phyloP scores from a whole-genome alignment of 352 stramenopile genomes.

The Phytophthora europaea region DNA sequence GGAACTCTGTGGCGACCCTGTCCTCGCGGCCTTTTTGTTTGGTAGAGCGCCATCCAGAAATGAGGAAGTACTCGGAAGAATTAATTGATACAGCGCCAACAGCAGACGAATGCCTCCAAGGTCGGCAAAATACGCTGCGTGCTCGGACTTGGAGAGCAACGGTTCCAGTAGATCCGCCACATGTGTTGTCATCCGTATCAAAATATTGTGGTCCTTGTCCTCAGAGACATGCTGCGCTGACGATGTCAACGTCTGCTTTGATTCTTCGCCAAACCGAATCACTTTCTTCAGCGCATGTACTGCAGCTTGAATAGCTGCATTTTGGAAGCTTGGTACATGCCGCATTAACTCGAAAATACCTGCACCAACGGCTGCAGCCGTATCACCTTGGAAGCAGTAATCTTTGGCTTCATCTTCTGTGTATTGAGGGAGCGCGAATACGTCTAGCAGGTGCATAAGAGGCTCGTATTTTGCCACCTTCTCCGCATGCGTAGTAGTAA shows the following conservation, averaged over 20 bases:
- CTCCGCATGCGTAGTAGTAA: constrained; percentile 94
- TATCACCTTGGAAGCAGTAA: constrained; percentile 93
- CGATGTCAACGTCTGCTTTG: constrained; percentile 15
- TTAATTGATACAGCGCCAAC: constrained; percentile 90
- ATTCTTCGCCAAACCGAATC: constrained; percentile 81
- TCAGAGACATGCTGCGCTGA: constrained; percentile 12
- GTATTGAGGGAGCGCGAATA: constrained; percentile 94
- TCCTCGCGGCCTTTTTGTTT: constrained; percentile 15
- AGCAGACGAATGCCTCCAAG: constrained; percentile 91
- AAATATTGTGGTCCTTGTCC: constrained; percentile 45
- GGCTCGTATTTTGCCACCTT: constrained; percentile 93
- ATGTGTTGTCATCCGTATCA: constrained; percentile 79
- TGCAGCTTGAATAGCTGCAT: constrained; percentile 87
- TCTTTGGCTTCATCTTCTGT: constrained; percentile 82
- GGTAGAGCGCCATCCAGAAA: constrained; percentile 78
- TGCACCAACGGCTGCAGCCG: constrained; percentile 93
- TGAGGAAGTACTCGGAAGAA: constrained; percentile 85
- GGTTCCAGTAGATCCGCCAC: constrained; percentile 95
- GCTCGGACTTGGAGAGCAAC: constrained; percentile 95
- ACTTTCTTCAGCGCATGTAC: constrained; percentile 93
- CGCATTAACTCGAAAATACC: constrained; percentile 98
- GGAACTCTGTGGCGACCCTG: constrained; percentile 24
- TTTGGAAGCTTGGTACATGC: constrained; percentile 92
- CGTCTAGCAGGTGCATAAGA: constrained; percentile 91
- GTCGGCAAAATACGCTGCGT: constrained; percentile 93